A percentile compares a stretch with the other conserved stretches of the same genome.
These are phyloP conservation scores for Trametes versicolor DNA, from an alignment of 1,284 basidiomycete genomes.

Conservation along the genomic window DNA sequence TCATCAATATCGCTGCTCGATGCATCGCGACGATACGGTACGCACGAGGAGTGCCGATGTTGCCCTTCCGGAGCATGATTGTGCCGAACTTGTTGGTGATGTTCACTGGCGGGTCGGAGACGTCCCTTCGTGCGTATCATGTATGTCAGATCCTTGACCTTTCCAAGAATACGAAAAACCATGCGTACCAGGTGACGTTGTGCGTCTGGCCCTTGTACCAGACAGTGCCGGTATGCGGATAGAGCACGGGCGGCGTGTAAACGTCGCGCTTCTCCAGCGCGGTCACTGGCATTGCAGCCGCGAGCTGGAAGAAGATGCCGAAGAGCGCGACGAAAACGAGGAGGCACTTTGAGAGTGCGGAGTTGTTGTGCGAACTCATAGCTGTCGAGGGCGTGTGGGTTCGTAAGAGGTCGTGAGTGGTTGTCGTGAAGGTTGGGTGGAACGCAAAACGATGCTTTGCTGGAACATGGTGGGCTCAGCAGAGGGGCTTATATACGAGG, in stretches of 20 bases:
- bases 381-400: slow-evolving; percentile 11
- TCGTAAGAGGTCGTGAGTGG: slow-evolving; percentile 20
- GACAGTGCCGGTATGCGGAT: slow-evolving; percentile 46
- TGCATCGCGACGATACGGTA: not conserved
- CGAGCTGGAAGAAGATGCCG: slow-evolving; percentile 25
- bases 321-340: slow-evolving; percentile 33
- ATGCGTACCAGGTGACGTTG: slow-evolving; percentile 53
- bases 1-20: no score
- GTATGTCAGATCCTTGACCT: not conserved
- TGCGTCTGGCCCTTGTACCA: slow-evolving; percentile 52
- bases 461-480: not conserved
- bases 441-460: slow-evolving; percentile 15
- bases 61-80: slow-evolving; percentile 50
- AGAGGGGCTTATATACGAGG: not conserved
- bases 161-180: not conserved
- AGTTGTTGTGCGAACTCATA: slow-evolving; percentile 18
- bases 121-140: slow-evolving; percentile 47
- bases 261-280: slow-evolving; percentile 48
- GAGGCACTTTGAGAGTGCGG: slow-evolving; percentile 25
- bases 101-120: slow-evolving; percentile 47
- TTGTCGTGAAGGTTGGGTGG: slow-evolving; percentile 4
- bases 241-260: slow-evolving; percentile 51
- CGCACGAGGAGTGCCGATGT: slow-evolving; percentile 42
- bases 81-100: slow-evolving; percentile 55
- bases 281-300: slow-evolving; percentile 20